Percentiles rank a stretch among this genome's conserved stretches.
Conservation (phyloP, 495 filamentous ascomycete species). For the Pseudomonodictys pantanalensis region DNA sequence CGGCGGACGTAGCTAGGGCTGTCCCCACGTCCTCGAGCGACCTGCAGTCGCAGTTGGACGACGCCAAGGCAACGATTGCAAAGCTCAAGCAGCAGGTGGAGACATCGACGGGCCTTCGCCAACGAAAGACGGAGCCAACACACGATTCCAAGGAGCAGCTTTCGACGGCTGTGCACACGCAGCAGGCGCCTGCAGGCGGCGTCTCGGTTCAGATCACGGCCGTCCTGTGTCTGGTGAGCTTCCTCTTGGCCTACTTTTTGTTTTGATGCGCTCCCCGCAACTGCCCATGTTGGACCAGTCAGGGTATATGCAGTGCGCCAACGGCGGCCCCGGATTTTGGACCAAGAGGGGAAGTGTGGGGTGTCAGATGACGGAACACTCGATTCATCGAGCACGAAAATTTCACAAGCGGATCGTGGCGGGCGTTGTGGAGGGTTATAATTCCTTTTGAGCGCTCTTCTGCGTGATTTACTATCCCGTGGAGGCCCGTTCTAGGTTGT, state of each 20-base stretch:
- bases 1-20: slow-evolving; percentile 45
- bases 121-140: slow-evolving; percentile 50
- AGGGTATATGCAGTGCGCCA: slow-evolving; percentile 21
- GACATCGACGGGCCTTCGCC: slow-evolving; percentile 62
- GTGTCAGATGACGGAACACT: slow-evolving; percentile 25
- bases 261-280: slow-evolving; percentile 58
- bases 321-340: slow-evolving; percentile 29
- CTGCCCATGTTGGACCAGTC: slow-evolving; percentile 13
- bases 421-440: slow-evolving; percentile 9
- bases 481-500: slow-evolving; percentile 11
- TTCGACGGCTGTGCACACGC: slow-evolving; percentile 48
- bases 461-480: slow-evolving; percentile 21
- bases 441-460: slow-evolving; percentile 25
- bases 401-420: slow-evolving; percentile 6
- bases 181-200: slow-evolving; percentile 60
- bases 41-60: slow-evolving; percentile 65
- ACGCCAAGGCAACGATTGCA: slow-evolving; percentile 72
- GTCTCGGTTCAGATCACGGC: slow-evolving; percentile 87
- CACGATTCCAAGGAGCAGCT: slow-evolving; percentile 42
- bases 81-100: slow-evolving; percentile 66
- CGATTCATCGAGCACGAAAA: slow-evolving; percentile 14
- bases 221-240: slow-evolving; percentile 78
- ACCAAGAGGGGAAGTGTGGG: slow-evolving; percentile 22
- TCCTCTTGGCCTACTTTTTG: slow-evolving; percentile 90
- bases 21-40: slow-evolving; percentile 58